Percentiles rank a stretch among this genome's conserved stretches.
Evolutionary conservation across 2,329 filamentous ascomycete species (phyloP).

Genomic region (Colletotrichum sp.): DNA sequence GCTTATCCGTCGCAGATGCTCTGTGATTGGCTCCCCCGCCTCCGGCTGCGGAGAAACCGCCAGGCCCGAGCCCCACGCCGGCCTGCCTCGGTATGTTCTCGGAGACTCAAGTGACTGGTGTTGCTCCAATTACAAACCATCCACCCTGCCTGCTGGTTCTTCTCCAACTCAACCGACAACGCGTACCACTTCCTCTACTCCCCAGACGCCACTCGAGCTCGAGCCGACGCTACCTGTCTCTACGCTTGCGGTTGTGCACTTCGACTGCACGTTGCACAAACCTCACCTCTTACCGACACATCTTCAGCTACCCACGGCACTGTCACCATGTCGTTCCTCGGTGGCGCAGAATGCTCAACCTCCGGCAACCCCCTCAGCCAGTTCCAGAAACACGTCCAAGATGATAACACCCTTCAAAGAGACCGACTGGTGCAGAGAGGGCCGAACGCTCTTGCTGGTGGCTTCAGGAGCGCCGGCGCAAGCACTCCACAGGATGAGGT

Average conservation of each 20-base stretch:
- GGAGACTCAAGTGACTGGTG: neutral
- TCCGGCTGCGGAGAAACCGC: conserved; percentile 20
- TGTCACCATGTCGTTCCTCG: conserved; percentile 86
- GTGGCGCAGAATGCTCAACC: conserved; percentile 95
- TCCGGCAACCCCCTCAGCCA: conserved; percentile 95
- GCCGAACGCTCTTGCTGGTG: conserved; percentile 72
- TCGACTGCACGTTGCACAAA: neutral
- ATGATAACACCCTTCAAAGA: conserved; percentile 93
- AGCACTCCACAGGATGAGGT: conserved; percentile 78
- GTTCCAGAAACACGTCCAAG: conserved; percentile 95
- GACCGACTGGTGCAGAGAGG: conserved; percentile 83
- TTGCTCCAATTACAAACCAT: conserved; percentile 10
- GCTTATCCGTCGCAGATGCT: neutral
- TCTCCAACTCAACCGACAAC: neutral
- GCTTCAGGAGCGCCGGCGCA: conserved; percentile 76
- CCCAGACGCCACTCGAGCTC: neutral
- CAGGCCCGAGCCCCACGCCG: conserved; percentile 12
- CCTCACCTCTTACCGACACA: neutral
- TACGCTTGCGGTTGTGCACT: neutral
- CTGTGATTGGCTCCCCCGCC: conserved; percentile 16
- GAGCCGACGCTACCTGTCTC: neutral
- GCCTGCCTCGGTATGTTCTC: conserved; percentile 20
- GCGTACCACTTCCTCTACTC: neutral
- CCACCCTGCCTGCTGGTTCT: neutral
- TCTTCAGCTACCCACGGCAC: neutral